Evolutionary conservation across 495 filamentous ascomycete genomes (phyloP), one percentile per base, ranked within the genome.

Genomic region (Hypoxylon lienhwacheense): DNA sequence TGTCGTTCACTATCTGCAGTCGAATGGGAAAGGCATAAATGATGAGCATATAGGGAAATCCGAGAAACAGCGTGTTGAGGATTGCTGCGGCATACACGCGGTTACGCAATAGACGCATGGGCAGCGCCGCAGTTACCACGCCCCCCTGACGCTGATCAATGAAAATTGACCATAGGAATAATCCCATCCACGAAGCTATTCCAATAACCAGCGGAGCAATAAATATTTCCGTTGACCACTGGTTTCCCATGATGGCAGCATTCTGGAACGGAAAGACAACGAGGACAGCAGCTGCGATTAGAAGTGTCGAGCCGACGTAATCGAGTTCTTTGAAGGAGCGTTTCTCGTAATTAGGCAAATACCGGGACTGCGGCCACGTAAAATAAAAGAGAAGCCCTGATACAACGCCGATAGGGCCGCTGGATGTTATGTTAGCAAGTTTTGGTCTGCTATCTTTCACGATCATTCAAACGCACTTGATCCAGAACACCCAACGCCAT

Each of bases 181-280:
- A 72, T 12, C 53, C 31, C 4, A 66, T n/a, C 61, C 77, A 76
- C 42, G 66, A 73, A 40, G 62, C 7, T 2, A 73, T 53, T 20
- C 77, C 77, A 2, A 66, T 7, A 4, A 72, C 29, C n/a, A 81
- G 64, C 1, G 78, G 77, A 1, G 66, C 69, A 25, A 79, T 56
- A 56, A 81, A 77, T 14, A 68, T 35, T 5, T 72, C 61, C 1
- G 66, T 56, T 10, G 53, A 52, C 77, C 77, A 81, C 35, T 48
- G 47, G 15, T 65, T 34, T 7, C 70, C 66, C 2, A 61, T 59
- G 33, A 73, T 66, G 2, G 78, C 74, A 2, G 67, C 70, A 61
- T 82, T 78, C 55, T 86, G 80, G 51, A 87, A 77, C 2, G 82
- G 70, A 36, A 82, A 80, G 12, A 85, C 76, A 4, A 84, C 70